These are phyloP conservation scores for Aquilaria sinensis DNA, from an alignment of 345 rosid species.

Conservation along the genomic window DNA sequence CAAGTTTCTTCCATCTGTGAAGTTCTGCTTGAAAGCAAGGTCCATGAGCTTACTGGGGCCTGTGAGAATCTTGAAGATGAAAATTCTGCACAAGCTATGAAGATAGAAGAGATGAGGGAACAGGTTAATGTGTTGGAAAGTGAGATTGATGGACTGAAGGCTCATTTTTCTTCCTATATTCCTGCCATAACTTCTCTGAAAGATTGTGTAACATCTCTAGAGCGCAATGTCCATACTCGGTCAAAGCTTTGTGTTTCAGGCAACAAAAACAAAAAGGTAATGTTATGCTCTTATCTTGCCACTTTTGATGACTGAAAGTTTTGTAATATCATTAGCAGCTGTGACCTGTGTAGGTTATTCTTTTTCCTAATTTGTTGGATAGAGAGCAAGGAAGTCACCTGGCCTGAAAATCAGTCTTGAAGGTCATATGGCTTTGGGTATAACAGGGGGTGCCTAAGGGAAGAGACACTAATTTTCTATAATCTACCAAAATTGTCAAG, in stretches of 20 bases:
- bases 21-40: slow-evolving; percentile 61
- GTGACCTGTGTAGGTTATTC: no score
- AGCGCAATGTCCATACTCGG: slow-evolving; percentile 33
- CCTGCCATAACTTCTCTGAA: slow-evolving; percentile 52
- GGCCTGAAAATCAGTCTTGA: no score
- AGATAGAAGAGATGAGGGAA: slow-evolving; percentile 61
- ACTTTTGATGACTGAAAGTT: slow-evolving; percentile 1
- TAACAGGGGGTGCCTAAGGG: no score
- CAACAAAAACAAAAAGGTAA: slow-evolving; percentile 29
- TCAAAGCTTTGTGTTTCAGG: slow-evolving; percentile 13
- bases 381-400: no score
- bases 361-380: no score
- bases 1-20: slow-evolving; percentile 65
- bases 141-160: slow-evolving; percentile 54
- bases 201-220: slow-evolving; percentile 48
- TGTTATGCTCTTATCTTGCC: background rate
- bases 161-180: slow-evolving; percentile 44
- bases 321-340: no score
- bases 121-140: slow-evolving; percentile 46
- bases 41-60: slow-evolving; percentile 43
- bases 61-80: slow-evolving; percentile 51
- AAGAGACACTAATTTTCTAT: no score
- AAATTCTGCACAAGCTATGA: slow-evolving; percentile 27
- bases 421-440: no score
- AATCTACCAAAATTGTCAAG: no score